Evolutionary conservation across 1,139 yeast genomes (phyloP), one percentile per base, ranked within the genome.

Genomic region (Hyphopichia wangnamkhiaoensis): DNA sequence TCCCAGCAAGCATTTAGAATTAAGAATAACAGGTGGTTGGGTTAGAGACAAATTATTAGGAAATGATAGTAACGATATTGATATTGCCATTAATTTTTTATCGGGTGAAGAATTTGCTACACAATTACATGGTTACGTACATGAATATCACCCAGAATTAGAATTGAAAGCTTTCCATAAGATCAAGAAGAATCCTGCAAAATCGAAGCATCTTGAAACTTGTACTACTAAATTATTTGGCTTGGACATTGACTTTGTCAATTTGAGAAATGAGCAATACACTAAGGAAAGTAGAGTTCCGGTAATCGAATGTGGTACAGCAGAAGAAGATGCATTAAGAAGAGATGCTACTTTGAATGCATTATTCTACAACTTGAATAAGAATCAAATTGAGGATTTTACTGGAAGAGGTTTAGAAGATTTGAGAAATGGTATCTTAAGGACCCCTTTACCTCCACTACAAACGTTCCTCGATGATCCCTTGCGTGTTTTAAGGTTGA

Each of bases 11-110:
- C 52, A 47, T 16, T 46, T 73, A 17, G 82, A 77, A 24, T 71
- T 91, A 16, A 64, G 99, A 46, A 86, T 93, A 50, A 91, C 98
- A 0, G 99, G 99, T 24, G 99, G 99, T 1, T 93, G 99, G 99
- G 99, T 93, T 5, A 76, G 99, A 52, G 99, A 93, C 61, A 93
- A 93, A 65, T 66, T 93, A 28, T 68, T 94, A 29, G 95, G 95
- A 0, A 72, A 75, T 36, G 81, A 79, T 24, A 83, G 94, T 39
- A 82, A 93, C 55, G 99, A 93, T 59, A 70, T 93, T 31, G 99
- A 93, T 54, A 87, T 93, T 40, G 98, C 97, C 6, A 78, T 94
- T 41, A 90, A 93, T 59, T 72, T 72, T 41, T 65, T 88, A 53
- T 79, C 95, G 0, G 99, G 99, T 1, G 89, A 86, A 55, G 82